Conservation (phyloP, 2,329 filamentous ascomycete genomes). For the Monosporascus sp. region DNA sequence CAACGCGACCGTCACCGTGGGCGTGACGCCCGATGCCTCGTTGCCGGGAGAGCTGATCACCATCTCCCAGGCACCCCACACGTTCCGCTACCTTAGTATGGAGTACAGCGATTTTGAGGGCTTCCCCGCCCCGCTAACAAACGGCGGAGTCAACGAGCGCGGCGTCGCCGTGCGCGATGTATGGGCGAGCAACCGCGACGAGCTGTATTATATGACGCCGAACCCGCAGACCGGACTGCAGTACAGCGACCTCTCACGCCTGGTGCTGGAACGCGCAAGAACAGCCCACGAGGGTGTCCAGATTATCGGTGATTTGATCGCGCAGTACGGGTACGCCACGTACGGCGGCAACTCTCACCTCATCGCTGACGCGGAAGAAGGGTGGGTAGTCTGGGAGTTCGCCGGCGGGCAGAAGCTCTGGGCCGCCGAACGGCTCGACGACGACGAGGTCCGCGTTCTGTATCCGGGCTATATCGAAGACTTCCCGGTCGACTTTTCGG, state of each 20-base stretch:
- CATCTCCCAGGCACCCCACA: slow-evolving; percentile 21
- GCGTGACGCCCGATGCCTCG: slow-evolving; percentile 33
- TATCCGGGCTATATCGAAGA: slow-evolving; percentile 25
- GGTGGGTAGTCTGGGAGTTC: slow-evolving; percentile 25
- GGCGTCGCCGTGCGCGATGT: slow-evolving; percentile 36
- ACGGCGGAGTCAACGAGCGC: slow-evolving; percentile 37
- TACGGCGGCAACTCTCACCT: slow-evolving; percentile 39
- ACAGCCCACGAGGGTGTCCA: slow-evolving; percentile 37
- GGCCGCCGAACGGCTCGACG: slow-evolving; percentile 20
- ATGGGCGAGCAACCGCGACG: slow-evolving; percentile 34
- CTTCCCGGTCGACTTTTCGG: slow-evolving; percentile 18
- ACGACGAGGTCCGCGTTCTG: slow-evolving; percentile 18
- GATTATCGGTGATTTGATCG: slow-evolving; percentile 34
- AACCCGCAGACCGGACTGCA: slow-evolving; percentile 34
- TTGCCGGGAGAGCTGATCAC: slow-evolving; percentile 25
- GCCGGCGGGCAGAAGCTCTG: slow-evolving; percentile 20
- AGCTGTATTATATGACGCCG: slow-evolving; percentile 35
- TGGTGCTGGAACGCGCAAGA: slow-evolving; percentile 34
- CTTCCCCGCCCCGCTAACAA: slow-evolving; percentile 37
- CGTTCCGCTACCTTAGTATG: slow-evolving; percentile 23
- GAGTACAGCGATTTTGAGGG: slow-evolving; percentile 34
- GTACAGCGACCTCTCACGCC: slow-evolving; percentile 35
- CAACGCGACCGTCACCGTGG: slow-evolving; percentile 37
- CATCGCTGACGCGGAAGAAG: slow-evolving; percentile 29
- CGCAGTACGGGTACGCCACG: slow-evolving; percentile 34